Percentiles rank a stretch among this genome's conserved stretches.
Evolutionary conservation across 2,329 filamentous ascomycete species (phyloP).

Genomic region (Claviceps sorghi): DNA sequence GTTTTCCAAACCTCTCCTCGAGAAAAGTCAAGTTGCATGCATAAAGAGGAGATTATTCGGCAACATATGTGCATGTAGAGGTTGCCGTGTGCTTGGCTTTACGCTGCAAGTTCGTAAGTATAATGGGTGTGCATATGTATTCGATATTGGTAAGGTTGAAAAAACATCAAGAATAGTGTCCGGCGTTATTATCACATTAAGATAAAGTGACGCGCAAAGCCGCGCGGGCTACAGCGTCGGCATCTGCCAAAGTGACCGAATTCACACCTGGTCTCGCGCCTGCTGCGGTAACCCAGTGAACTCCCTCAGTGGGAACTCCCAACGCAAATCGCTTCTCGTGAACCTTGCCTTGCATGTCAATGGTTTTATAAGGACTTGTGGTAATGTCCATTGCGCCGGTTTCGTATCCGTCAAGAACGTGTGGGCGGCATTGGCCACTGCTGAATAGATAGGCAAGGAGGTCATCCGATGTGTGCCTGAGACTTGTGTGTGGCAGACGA

Average conservation of each 20-base stretch:
- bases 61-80: background rate
- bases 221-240: conserved; percentile 4
- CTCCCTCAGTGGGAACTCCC: conserved; percentile 4
- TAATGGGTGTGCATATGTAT: too few relatives aligned
- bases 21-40: background rate
- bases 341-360: background rate
- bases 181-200: background rate
- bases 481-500: background rate
- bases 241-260: conserved; percentile 3
- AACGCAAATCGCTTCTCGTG: conserved; percentile 3
- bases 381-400: conserved; percentile 4
- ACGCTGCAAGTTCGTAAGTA: background rate
- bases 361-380: background rate
- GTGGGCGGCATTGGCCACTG: conserved; percentile 3
- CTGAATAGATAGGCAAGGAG: conserved; percentile 1
- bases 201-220: background rate
- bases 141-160: too few relatives aligned
- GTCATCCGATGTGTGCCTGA: conserved; percentile 1
- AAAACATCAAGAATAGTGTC: too few relatives aligned
- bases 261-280: conserved; percentile 4
- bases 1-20: too few relatives aligned
- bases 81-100: background rate
- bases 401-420: conserved; percentile 3
- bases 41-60: background rate
- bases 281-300: conserved; percentile 5